Percentiles rank a stretch among this genome's conserved stretches.
These are phyloP conservation scores for Colletotrichum filicis DNA, from an alignment of 2,329 filamentous ascomycete genomes.

Conservation along the genomic window DNA sequence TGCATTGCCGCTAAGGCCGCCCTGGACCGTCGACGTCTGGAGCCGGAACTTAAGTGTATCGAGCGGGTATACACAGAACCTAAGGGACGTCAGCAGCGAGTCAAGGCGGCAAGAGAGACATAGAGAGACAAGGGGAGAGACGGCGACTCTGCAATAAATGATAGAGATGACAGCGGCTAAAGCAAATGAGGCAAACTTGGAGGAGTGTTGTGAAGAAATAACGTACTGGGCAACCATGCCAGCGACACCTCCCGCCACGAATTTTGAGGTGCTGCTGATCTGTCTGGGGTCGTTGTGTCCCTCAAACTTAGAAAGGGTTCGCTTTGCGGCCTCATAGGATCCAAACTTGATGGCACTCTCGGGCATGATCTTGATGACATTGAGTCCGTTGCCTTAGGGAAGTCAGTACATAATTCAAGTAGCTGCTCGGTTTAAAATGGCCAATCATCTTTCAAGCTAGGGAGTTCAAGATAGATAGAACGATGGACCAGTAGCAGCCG, in stretches of 20 bases:
- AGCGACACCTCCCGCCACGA: constrained; percentile 88
- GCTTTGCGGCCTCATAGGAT: constrained; percentile 95
- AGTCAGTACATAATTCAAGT: constrained; percentile 7
- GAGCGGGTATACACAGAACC: constrained; percentile 92
- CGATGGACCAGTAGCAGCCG: background rate
- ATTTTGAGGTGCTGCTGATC: constrained; percentile 88
- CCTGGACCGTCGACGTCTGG: constrained; percentile 93
- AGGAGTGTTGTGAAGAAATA: background rate
- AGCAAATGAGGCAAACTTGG: background rate
- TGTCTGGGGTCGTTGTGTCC: constrained; percentile 84
- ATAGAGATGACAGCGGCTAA: background rate
- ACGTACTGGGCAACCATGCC: constrained; percentile 92
- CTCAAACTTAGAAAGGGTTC: constrained; percentile 85
- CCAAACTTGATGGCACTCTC: constrained; percentile 99
- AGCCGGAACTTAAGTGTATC: constrained; percentile 87
- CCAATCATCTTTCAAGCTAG: background rate
- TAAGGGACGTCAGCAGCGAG: constrained; percentile 46
- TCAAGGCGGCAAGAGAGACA: background rate
- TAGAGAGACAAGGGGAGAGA: background rate
- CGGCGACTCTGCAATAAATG: background rate
- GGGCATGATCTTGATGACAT: constrained; percentile 98
- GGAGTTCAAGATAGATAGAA: background rate
- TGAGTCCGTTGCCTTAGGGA: constrained; percentile 82
- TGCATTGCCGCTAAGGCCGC: constrained; percentile 83
- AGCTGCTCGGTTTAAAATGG: background rate